Conservation (phyloP, 2,329 filamentous ascomycete species). For the Aspergillus aculeatus region DNA sequence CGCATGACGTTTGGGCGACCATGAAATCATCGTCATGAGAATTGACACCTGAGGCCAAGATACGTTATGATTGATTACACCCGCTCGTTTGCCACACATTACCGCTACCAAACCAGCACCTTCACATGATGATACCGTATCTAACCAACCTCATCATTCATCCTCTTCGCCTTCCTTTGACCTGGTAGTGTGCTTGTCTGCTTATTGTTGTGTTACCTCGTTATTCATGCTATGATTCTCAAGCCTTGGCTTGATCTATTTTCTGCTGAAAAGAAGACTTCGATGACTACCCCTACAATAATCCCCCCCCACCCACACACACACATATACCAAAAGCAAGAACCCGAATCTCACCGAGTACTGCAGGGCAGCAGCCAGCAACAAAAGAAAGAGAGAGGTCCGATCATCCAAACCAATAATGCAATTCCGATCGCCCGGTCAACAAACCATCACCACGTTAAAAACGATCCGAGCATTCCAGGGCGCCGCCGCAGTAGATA, state of each 20-base stretch:
- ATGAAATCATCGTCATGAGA: background rate
- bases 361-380: background rate
- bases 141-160: background rate
- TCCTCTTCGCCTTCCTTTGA: too few relatives aligned
- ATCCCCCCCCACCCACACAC: background rate
- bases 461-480: conserved; percentile 6
- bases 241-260: too few relatives aligned
- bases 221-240: too few relatives aligned
- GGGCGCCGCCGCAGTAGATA: background rate
- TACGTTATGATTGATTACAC: background rate
- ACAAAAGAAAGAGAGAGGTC: background rate
- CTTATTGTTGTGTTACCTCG: background rate
- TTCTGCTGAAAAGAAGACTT: background rate
- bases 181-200: background rate
- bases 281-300: background rate
- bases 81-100: background rate
- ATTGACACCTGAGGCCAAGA: background rate
- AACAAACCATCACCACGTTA: conserved; percentile 8
- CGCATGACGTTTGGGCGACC: background rate
- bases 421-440: conserved; percentile 7
- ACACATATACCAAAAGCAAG: background rate
- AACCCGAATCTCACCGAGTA: background rate
- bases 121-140: background rate
- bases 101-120: background rate
- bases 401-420: conserved; percentile 6